A percentile compares a stretch with the other conserved stretches of the same genome.
These are phyloP conservation scores for Solanum etuberosum DNA, from an alignment of 257 asterid species.

Conservation along the genomic window DNA sequence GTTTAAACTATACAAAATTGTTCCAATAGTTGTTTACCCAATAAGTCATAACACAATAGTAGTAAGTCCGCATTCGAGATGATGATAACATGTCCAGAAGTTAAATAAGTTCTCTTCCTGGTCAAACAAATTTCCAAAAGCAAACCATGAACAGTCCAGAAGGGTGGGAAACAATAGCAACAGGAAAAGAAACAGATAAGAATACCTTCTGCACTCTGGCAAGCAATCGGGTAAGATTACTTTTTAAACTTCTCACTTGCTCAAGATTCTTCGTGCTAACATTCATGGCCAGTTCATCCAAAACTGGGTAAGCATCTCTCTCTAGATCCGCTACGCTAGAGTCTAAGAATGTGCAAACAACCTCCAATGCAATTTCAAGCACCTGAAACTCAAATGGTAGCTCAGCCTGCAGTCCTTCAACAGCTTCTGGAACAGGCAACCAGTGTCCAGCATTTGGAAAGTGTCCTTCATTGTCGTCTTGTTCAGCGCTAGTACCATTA, in stretches of 20 bases:
- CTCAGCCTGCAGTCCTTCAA: constrained; percentile 73
- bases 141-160: background rate
- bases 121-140: background rate
- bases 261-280: constrained; percentile 96
- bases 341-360: constrained; percentile 77
- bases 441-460: constrained; percentile 44
- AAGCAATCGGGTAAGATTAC: constrained; percentile 89
- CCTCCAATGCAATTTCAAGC: constrained; percentile 89
- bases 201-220: constrained; percentile 94
- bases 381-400: constrained; percentile 99
- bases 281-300: constrained; percentile 86
- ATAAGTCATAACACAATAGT: background rate
- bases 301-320: constrained; percentile 87
- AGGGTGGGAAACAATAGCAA: background rate
- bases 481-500: constrained; percentile 17
- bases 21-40: background rate
- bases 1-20: background rate
- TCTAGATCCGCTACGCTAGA: constrained; percentile 81
- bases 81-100: background rate
- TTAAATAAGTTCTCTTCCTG: background rate
- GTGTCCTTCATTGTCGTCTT: constrained; percentile 44
- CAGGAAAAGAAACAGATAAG: background rate
- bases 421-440: constrained; percentile 58
- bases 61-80: background rate
- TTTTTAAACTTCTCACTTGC: constrained; percentile 82